A percentile compares a stretch with the other conserved stretches of the same genome.
These are phyloP conservation scores for Malassezia caprae DNA, from an alignment of 1,284 basidiomycete species.

Conservation along the genomic window DNA sequence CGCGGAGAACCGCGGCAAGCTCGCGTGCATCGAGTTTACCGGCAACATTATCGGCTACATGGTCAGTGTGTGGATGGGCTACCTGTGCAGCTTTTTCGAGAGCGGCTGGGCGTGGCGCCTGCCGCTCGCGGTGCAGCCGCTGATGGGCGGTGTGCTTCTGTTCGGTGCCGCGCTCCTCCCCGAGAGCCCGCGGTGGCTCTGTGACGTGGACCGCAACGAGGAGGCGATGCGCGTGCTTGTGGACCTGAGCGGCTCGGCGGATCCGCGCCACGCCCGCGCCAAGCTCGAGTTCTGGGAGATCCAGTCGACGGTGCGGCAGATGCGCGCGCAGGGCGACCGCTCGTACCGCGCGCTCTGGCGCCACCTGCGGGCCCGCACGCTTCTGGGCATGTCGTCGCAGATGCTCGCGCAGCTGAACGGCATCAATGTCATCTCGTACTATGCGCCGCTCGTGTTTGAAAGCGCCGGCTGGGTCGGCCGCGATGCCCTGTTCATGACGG, in stretches of 20 bases:
- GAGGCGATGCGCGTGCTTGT: conserved; percentile 80
- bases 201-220: conserved; percentile 74
- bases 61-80: conserved; percentile 70
- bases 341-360: conserved; percentile 77
- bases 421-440: conserved; percentile 72
- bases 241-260: conserved; percentile 72
- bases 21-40: conserved; percentile 92
- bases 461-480: conserved; percentile 95
- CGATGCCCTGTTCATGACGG: conserved; percentile 92
- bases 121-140: conserved; percentile 49
- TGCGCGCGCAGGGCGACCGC: conserved; percentile 56
- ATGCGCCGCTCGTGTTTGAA: conserved; percentile 54
- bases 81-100: conserved; percentile 69
- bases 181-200: conserved; percentile 88
- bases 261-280: conserved; percentile 64
- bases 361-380: conserved; percentile 73
- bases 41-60: conserved; percentile 77
- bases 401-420: conserved; percentile 74
- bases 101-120: conserved; percentile 50
- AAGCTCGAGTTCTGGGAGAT: conserved; percentile 83
- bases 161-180: conserved; percentile 76
- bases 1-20: conserved; percentile 59
- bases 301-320: conserved; percentile 58
- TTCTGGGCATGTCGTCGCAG: conserved; percentile 95
- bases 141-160: conserved; percentile 76